phyloP scores from a whole-genome alignment of 208 protist genomes.

The Wallacemonas collosoma region DNA sequence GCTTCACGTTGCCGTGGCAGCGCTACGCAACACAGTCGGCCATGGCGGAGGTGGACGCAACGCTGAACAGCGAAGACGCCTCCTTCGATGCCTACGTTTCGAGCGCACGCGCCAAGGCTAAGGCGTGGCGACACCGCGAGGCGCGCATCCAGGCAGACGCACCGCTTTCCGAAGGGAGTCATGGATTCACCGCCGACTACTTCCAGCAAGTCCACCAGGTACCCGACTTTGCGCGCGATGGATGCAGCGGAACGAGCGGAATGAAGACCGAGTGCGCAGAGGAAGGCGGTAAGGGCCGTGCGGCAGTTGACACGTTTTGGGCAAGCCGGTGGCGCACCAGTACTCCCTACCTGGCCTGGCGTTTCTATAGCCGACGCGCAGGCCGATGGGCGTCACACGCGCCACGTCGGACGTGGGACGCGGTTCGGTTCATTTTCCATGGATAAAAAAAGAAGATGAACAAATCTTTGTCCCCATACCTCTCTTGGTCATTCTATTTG shows the following conservation, averaged over 20 bases:
- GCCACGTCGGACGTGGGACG: conserved; percentile 29
- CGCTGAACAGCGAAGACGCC: conserved; percentile 21
- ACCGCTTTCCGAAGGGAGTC: conserved; percentile 48
- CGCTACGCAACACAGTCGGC: conserved; percentile 33
- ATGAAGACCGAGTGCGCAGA: no score
- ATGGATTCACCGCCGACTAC: conserved; percentile 74
- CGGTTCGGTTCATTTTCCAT: conserved; percentile 43
- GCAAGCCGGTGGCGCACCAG: background rate
- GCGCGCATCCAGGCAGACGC: conserved; percentile 35
- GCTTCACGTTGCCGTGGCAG: conserved; percentile 76
- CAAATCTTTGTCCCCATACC: no score
- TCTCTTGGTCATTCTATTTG: no score
- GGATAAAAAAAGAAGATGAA: conserved; percentile 12
- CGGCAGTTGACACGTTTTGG: conserved; percentile 7
- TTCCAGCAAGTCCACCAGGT: conserved; percentile 42
- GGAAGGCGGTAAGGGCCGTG: background rate
- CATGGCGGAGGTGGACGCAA: conserved; percentile 25
- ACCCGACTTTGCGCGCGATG: conserved; percentile 17
- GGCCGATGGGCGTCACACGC: conserved; percentile 7
- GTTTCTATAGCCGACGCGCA: conserved; percentile 32
- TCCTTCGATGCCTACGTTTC: conserved; percentile 49
- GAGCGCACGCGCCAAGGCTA: conserved; percentile 39
- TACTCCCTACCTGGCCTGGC: conserved; percentile 19
- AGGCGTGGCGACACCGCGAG: conserved; percentile 25
- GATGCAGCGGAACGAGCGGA: conserved; percentile 6